These are phyloP conservation scores for Ceratobasidium sp. DNA, from an alignment of 1,284 basidiomycete species.

Conservation along the genomic window DNA sequence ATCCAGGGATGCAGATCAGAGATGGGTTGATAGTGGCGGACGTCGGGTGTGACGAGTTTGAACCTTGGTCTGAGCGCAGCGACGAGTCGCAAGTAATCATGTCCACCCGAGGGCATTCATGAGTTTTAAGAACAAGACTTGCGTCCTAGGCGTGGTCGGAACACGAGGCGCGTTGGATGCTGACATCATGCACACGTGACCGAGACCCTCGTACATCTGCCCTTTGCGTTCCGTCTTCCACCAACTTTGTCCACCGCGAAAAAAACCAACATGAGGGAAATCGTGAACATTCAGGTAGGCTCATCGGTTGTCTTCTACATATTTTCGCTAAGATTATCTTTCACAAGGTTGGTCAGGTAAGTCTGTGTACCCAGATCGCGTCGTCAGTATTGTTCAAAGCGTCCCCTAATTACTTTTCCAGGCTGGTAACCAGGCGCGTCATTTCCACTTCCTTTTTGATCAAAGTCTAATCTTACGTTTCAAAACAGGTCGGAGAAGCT, in stretches of 20 bases:
- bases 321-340: background rate
- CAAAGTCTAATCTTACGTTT: background rate
- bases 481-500: conserved; percentile 66
- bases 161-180: conserved; percentile 1
- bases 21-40: conserved; percentile 14
- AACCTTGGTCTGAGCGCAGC: background rate
- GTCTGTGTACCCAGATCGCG: conserved; percentile 33
- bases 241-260: conserved; percentile 19
- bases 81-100: background rate
- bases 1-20: conserved; percentile 15
- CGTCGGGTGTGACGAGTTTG: background rate
- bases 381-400: conserved; percentile 20
- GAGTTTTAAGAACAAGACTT: background rate
- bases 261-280: conserved; percentile 50
- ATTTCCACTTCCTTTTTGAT: conserved; percentile 9
- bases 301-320: background rate
- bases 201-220: background rate
- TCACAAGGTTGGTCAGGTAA: conserved; percentile 52
- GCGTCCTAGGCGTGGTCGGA: background rate
- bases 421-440: conserved; percentile 71
- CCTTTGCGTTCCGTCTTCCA: background rate
- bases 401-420: conserved; percentile 55
- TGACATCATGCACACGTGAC: conserved; percentile 19
- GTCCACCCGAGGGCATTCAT: background rate
- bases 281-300: conserved; percentile 53